These are phyloP conservation scores for Peniophora sp. DNA, from an alignment of 1,284 basidiomycete genomes.

Conservation along the genomic window DNA sequence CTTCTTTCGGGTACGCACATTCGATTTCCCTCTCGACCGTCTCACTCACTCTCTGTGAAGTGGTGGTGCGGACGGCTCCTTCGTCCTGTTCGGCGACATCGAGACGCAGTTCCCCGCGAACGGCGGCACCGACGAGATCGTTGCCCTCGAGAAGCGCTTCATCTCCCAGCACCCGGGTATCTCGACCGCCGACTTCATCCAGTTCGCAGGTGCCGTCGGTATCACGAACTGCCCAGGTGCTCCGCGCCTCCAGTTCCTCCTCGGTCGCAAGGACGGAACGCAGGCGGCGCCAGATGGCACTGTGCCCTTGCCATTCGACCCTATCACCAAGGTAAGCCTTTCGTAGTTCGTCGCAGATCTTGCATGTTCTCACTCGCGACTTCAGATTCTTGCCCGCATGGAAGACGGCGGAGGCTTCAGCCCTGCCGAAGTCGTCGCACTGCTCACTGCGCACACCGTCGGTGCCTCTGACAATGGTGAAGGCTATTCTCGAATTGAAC, in stretches of 20 bases:
- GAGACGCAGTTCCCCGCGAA: constrained; percentile 17
- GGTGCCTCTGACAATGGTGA: too few relatives aligned
- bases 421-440: constrained; percentile 31
- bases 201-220: constrained; percentile 32
- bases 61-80: constrained; percentile 11
- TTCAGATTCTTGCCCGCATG: constrained; percentile 29
- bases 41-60: neutral
- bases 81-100: constrained; percentile 14
- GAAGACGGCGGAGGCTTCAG: constrained; percentile 29
- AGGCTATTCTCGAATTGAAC: constrained; percentile 5
- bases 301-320: constrained; percentile 29
- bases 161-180: constrained; percentile 15
- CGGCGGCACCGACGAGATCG: constrained; percentile 19
- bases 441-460: constrained; percentile 23
- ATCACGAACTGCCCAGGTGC: constrained; percentile 34
- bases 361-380: too few relatives aligned
- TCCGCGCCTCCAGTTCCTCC: constrained; percentile 28
- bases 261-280: constrained; percentile 25
- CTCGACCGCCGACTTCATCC: constrained; percentile 23
- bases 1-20: neutral
- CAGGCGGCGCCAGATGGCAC: constrained; percentile 27
- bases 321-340: neutral
- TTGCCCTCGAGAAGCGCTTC: constrained; percentile 17
- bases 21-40: neutral
- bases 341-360: neutral